Evolutionary conservation across 1,284 basidiomycete genomes (phyloP), one percentile per base, ranked within the genome.

Genomic region (Moesziomyces sp.): DNA sequence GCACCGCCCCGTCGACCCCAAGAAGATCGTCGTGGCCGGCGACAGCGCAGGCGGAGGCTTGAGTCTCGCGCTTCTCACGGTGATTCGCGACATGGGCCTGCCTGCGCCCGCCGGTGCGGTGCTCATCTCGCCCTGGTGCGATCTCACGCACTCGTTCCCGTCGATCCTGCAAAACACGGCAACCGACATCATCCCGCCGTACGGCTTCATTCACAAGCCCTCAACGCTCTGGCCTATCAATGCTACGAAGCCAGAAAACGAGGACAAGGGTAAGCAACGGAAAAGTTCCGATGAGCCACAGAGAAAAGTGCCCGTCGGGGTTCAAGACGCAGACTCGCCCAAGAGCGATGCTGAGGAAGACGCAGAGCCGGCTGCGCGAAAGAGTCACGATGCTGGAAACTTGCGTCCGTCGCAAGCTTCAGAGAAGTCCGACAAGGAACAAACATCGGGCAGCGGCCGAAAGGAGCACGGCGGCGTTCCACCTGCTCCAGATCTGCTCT

Each of bases 21-120:
- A 88, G 1, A 90, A 91, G 70, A 92, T 97, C 47, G 88, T 98
- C 11, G 76, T 88, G 4, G 91, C 91, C 0, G 97, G 97, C 1
- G 94, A 97, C 85, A 96, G 93, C 26, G 96, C 97, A 0, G 97
- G 97, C 5, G 97, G 95, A 5, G 94, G 94, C 0, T 86, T 98
- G 14, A 88, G 89, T 0, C 86, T 97, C 52, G 91, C 94, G 0
- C 86, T 97, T 19, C 87, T 99, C 2, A 93, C 96, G 83, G 88
- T 97, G n/a, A 88, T 99, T 40, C 91, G 97, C 3, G 97, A 99
- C 84, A 86, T 89, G 1, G 90, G 89, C 0, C 86, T 97, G 24
- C 93, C 93, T 1, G 78, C 89, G 49, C 96, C 95, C 0, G 93
- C 94, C 2, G 79, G 79, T 5, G 78, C 67, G 10, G 75, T 79